phyloP scores from a whole-genome alignment of 305 asterid genomes.

The Coffea humblotiana region DNA sequence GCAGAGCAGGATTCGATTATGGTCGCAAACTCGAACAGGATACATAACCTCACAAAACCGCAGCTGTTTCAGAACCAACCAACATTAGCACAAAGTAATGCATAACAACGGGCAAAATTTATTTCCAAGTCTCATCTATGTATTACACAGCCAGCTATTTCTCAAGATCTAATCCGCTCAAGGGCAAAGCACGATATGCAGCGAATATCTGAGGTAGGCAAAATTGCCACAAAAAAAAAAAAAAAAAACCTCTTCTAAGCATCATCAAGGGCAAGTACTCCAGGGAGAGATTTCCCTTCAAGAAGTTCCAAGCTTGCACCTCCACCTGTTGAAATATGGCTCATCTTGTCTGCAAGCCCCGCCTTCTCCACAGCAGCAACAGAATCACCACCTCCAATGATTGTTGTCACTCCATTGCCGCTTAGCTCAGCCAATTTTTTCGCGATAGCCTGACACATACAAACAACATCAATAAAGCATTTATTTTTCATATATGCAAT shows the following conservation, averaged over 20 bases:
- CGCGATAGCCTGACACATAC: conserved; percentile 53
- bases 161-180: conserved; percentile 2
- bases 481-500: background rate
- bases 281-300: conserved; percentile 81
- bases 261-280: conserved; percentile 75
- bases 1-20: too few species aligned
- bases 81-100: background rate
- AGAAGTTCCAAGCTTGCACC: conserved; percentile 96
- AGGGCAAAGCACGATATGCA: background rate
- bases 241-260: conserved; percentile 36
- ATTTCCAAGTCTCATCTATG: conserved; percentile 11
- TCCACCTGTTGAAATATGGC: conserved; percentile 93
- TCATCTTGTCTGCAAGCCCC: conserved; percentile 89
- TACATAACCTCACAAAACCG: background rate
- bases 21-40: too few species aligned
- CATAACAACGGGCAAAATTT: conserved; percentile 12
- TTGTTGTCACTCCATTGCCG: conserved; percentile 83
- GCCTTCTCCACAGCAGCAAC: conserved; percentile 94
- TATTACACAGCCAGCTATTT: conserved; percentile 1
- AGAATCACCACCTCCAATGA: conserved; percentile 92
- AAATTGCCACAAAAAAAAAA: background rate
- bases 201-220: too few species aligned
- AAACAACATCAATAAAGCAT: background rate
- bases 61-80: background rate
- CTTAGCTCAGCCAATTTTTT: conserved; percentile 82